Evolutionary conservation across 2,329 filamentous ascomycete species (phyloP).

Genomic region (Magnaporthiopsis rhizophila): DNA sequence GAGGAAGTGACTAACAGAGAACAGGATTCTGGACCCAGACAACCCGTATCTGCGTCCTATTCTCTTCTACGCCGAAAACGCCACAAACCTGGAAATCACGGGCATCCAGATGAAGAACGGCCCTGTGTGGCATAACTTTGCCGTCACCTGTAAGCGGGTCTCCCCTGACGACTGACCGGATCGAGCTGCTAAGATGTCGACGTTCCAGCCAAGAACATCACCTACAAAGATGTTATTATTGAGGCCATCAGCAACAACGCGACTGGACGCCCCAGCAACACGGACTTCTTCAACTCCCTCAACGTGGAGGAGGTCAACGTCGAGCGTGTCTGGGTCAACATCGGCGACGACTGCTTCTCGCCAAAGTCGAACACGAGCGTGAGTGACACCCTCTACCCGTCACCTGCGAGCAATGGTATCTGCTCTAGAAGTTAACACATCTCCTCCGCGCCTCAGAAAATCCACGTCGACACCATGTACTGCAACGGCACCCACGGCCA

Average conservation of each 20-base stretch:
- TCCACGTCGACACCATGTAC: conserved; percentile 40
- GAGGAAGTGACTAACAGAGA: neutral
- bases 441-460: conserved; percentile 23
- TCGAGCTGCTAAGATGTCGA: neutral
- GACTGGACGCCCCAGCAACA: conserved; percentile 30
- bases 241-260: conserved; percentile 7
- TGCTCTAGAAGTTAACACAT: too few species aligned
- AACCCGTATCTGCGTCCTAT: conserved; percentile 43
- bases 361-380: conserved; percentile 48
- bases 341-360: conserved; percentile 54
- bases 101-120: conserved; percentile 51
- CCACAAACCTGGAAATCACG: conserved; percentile 47
- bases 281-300: conserved; percentile 54
- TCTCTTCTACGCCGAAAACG: conserved; percentile 53
- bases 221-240: conserved; percentile 1
- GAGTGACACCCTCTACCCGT: neutral
- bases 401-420: too few species aligned
- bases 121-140: conserved; percentile 57
- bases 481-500: conserved; percentile 52
- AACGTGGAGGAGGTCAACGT: conserved; percentile 43
- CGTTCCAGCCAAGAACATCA: conserved; percentile 3
- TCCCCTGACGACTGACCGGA: conserved; percentile 13
- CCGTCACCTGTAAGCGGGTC: conserved; percentile 37
- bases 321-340: conserved; percentile 29
- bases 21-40: conserved; percentile 20